Percentiles rank a stretch among this genome's conserved stretches.
phyloP scores from a whole-genome alignment of 1,284 basidiomycete genomes.

The Cutaneotrichosporon arboriforme region DNA sequence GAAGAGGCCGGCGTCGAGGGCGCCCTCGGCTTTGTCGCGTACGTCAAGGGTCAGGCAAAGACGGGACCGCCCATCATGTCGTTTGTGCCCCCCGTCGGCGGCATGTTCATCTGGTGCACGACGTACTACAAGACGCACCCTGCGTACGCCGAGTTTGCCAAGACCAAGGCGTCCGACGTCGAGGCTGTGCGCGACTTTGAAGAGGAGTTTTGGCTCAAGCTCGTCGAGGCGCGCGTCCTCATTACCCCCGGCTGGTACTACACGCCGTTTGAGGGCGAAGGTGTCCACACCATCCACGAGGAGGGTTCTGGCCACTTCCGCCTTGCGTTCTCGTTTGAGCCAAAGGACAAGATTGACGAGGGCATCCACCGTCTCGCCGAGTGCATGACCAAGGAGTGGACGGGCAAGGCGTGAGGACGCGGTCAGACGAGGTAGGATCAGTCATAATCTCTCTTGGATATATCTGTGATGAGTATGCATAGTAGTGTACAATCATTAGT shows the following conservation, averaged over 20 bases:
- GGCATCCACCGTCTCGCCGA: conserved; percentile 20
- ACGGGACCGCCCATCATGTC: conserved; percentile 50
- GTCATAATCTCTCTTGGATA: neutral
- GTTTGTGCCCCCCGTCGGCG: conserved; percentile 56
- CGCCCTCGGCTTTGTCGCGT: conserved; percentile 21
- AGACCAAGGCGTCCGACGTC: neutral
- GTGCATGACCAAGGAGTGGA: conserved; percentile 18
- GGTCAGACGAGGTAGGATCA: neutral
- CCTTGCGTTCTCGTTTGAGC: conserved; percentile 24
- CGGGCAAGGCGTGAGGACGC: neutral
- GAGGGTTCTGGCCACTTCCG: conserved; percentile 23
- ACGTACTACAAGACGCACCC: conserved; percentile 24
- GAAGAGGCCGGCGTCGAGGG: conserved; percentile 7
- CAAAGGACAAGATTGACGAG: conserved; percentile 19
- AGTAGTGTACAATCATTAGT: neutral
- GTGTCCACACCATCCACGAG: conserved; percentile 10
- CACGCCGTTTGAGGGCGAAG: conserved; percentile 21
- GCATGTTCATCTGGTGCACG: conserved; percentile 40
- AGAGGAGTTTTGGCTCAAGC: conserved; percentile 18
- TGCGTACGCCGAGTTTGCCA: conserved; percentile 8
- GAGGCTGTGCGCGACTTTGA: conserved; percentile 20
- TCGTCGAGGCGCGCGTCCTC: conserved; percentile 19
- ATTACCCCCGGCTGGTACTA: conserved; percentile 29
- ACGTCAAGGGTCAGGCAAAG: conserved; percentile 11
- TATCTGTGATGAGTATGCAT: neutral